Conservation (phyloP, 2,329 filamentous ascomycete genomes). For the Onygenales sp. region DNA sequence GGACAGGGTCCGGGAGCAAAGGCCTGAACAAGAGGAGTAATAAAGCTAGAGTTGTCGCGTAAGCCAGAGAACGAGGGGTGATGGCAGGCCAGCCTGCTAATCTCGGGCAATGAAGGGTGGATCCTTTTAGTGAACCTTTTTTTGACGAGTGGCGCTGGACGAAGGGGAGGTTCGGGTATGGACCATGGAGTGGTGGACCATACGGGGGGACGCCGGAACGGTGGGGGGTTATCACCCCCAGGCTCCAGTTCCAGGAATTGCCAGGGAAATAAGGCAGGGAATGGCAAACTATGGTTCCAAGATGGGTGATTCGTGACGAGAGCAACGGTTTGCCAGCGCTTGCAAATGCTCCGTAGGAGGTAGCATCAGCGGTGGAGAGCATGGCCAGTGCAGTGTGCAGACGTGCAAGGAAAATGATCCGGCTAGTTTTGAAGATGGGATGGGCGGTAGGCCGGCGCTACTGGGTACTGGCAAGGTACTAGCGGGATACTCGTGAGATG, state of each 20-base stretch:
- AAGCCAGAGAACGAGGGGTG: neutral
- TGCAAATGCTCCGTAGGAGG: conserved; percentile 5
- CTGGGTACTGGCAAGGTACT: neutral
- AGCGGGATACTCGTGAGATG: neutral
- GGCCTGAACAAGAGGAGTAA: conserved; percentile 1
- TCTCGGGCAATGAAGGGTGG: conserved; percentile 3
- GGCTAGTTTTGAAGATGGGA: conserved; percentile 1
- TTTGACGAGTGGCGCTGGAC: neutral
- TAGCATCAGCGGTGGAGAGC: conserved; percentile 4
- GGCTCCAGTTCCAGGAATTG: neutral
- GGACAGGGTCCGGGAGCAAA: conserved; percentile 1
- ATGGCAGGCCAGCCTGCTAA: neutral
- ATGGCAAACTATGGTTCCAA: neutral
- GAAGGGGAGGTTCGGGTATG: neutral
- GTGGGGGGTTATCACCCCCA: neutral
- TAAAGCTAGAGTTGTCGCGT: neutral
- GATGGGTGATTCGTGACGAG: neutral
- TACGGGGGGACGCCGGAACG: too few species aligned
- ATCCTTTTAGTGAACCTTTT: conserved; percentile 1
- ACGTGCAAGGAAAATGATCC: neutral
- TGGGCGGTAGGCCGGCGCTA: conserved; percentile 1
- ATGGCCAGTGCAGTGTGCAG: neutral
- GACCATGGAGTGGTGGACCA: neutral
- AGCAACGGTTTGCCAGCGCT: neutral
- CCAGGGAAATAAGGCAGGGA: conserved; percentile 1